Conservation (phyloP, 176 grass and related monocot genomes). For the Tillandsia fasciculata region DNA sequence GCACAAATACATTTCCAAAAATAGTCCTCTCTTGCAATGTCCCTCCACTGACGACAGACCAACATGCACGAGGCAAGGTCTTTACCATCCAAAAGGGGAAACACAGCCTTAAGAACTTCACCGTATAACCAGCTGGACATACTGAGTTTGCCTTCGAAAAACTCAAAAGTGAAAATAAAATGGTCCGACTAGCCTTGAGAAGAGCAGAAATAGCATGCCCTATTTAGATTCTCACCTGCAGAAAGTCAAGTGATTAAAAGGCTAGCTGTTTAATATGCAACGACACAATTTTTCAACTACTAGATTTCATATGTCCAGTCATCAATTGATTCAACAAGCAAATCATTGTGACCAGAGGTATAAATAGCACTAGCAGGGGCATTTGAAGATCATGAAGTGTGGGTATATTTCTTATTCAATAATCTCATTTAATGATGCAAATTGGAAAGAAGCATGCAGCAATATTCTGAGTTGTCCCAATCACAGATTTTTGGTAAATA, state of each 20-base stretch:
- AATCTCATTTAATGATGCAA: background rate
- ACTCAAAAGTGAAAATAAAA: background rate
- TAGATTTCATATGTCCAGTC: no score
- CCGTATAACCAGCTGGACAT: conserved; percentile 33
- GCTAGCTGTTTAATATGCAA: no score
- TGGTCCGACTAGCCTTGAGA: background rate
- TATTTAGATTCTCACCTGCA: no score
- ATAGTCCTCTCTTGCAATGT: conserved; percentile 60
- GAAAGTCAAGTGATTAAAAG: no score
- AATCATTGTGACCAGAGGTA: no score
- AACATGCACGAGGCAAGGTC: conserved; percentile 72
- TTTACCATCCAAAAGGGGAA: conserved; percentile 53
- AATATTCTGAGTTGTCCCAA: background rate
- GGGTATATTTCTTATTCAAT: background rate
- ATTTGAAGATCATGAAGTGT: background rate
- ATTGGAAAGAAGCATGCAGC: background rate
- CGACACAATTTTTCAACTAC: no score
- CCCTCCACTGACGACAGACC: conserved; percentile 52
- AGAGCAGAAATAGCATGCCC: background rate
- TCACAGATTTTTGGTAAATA: background rate
- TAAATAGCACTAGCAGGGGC: no score
- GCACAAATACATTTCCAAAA: conserved; percentile 80
- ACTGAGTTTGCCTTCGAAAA: background rate
- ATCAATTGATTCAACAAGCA: no score
- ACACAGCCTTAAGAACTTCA: conserved; percentile 60